Conservation (phyloP, 495 filamentous ascomycete species). For the Aspergillus steynii region DNA sequence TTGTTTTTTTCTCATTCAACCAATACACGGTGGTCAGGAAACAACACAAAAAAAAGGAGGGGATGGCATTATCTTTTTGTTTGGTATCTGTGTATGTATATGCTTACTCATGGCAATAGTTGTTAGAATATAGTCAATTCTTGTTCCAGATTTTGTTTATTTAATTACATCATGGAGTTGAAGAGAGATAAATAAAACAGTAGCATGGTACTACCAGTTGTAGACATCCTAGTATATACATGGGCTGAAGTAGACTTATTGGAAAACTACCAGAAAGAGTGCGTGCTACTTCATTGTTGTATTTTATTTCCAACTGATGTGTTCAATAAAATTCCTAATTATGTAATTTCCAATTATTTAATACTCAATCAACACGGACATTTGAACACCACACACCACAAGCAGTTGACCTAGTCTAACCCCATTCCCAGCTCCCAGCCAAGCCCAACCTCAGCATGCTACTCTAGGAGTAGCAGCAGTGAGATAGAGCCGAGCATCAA, state of each 20-base stretch:
- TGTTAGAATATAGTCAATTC: neutral
- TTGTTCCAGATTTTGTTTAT: neutral
- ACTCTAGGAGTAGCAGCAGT: too few species aligned
- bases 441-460: neutral
- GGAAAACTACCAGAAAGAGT: too few species aligned
- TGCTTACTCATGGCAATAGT: neutral
- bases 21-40: neutral
- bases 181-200: neutral
- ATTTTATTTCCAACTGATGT: neutral
- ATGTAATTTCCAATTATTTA: neutral
- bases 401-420: neutral
- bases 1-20: neutral
- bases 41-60: neutral
- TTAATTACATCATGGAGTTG: neutral
- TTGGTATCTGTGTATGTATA: neutral
- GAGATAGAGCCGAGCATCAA: neutral
- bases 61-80: neutral
- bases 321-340: neutral
- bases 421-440: neutral
- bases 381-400: neutral
- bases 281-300: too few species aligned
- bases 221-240: too few species aligned
- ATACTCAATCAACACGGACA: neutral
- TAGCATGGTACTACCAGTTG: too few species aligned
- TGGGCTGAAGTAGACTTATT: too few species aligned